These are phyloP conservation scores for Cystobasidium ongulense DNA, from an alignment of 768 basidiomycete species.

Conservation along the genomic window DNA sequence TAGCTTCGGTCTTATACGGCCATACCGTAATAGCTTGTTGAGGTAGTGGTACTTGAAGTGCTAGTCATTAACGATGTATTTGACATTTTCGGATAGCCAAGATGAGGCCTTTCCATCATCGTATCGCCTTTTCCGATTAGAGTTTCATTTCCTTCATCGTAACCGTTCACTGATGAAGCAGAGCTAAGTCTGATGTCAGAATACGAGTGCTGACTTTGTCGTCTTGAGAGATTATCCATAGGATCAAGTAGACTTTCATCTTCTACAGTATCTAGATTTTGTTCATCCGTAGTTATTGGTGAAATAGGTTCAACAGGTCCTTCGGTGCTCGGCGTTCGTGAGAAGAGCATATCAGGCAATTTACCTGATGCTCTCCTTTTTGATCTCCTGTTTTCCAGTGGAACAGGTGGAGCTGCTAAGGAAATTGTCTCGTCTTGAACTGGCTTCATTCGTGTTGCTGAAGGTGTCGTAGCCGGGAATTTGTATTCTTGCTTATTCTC, in stretches of 20 bases:
- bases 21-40: not conserved
- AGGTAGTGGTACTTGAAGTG: not conserved
- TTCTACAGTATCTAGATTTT: not conserved
- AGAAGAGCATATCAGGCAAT: conserved; percentile 10
- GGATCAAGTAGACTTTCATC: conserved; percentile 1
- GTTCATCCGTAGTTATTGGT: not conserved
- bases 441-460: not conserved
- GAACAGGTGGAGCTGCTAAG: not conserved
- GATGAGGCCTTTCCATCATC: not conserved
- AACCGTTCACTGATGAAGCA: not conserved
- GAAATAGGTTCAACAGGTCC: not conserved
- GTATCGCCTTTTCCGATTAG: not conserved
- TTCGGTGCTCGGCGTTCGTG: not conserved
- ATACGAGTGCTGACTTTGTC: not conserved
- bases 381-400: not conserved
- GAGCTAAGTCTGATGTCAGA: not conserved
- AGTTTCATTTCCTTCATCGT: not conserved
- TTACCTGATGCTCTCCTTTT: not conserved
- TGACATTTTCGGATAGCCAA: not conserved
- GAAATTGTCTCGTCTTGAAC: not conserved
- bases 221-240: not conserved
- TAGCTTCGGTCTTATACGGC: conserved; percentile 1
- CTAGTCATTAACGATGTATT: not conserved
- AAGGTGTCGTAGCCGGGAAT: not conserved
- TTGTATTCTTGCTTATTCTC: not conserved